Evolutionary conservation across 768 basidiomycete genomes (phyloP).

Genomic region (Boletus subparvulus): DNA sequence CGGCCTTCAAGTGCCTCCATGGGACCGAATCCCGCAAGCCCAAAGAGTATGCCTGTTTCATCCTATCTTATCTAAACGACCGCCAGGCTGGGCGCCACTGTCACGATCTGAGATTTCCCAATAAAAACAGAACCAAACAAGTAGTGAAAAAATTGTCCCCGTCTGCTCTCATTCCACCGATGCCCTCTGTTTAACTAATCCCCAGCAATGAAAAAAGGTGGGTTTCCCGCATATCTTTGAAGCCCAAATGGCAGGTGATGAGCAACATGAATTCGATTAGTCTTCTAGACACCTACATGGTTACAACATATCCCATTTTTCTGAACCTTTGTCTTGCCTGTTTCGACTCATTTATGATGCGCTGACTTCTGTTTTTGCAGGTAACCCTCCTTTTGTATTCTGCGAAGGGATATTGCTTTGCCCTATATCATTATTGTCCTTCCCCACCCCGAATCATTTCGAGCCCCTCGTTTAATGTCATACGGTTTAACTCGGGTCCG

Average conservation of each 20-base stretch:
- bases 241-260: conserved; percentile 38
- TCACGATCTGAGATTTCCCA: background rate
- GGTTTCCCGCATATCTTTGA: background rate
- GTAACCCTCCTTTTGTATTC: background rate
- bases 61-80: background rate
- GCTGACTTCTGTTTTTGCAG: conserved; percentile 13
- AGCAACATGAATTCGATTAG: conserved; percentile 83
- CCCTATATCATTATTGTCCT: background rate
- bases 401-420: background rate
- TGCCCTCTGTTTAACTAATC: background rate
- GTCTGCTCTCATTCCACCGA: background rate
- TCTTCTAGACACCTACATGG: conserved; percentile 85
- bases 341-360: background rate
- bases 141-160: background rate
- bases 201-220: conserved; percentile 7
- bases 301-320: conserved; percentile 44
- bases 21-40: background rate
- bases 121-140: conserved; percentile 19
- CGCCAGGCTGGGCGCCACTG: no score
- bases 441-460: background rate
- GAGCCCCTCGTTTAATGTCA: conserved; percentile 1
- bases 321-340: conserved; percentile 18
- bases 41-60: background rate
- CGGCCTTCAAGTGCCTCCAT: background rate
- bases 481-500: background rate